phyloP scores from a whole-genome alignment of 495 filamentous ascomycete genomes.

The Glutinoglossum americanum region DNA sequence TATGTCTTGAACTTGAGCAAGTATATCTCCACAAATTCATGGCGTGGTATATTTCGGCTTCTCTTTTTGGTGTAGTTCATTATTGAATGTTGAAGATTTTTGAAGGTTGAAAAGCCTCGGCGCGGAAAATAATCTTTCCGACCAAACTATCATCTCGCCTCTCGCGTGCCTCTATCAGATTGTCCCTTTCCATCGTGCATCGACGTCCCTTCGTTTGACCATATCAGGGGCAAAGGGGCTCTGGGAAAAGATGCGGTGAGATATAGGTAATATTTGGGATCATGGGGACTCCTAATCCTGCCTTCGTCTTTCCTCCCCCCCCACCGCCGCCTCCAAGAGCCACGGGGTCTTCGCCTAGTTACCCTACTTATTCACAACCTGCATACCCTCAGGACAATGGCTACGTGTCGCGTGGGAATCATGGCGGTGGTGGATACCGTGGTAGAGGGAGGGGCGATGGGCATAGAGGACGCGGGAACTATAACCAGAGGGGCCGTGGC shows the following conservation, averaged over 20 bases:
- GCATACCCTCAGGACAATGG: constrained; percentile 8
- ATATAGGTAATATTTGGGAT: not conserved
- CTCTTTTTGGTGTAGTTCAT: not conserved
- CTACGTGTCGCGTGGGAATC: not conserved
- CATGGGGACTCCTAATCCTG: not conserved
- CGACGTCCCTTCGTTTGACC: not conserved
- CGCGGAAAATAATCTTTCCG: not conserved
- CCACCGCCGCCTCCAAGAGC: constrained; percentile 27
- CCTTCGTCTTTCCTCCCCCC: constrained; percentile 30
- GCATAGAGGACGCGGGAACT: not conserved
- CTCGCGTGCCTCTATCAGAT: not conserved
- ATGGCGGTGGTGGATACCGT: constrained; percentile 26
- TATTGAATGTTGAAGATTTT: not conserved
- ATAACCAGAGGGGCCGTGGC: not conserved
- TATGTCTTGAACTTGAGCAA: not conserved
- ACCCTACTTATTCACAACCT: constrained; percentile 4
- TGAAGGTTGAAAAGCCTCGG: not conserved
- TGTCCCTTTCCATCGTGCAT: not conserved
- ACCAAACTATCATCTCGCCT: not conserved
- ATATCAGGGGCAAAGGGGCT: not conserved
- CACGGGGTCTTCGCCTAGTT: constrained; percentile 14
- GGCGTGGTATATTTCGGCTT: not conserved
- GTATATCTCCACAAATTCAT: constrained; percentile 1
- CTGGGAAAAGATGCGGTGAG: not conserved
- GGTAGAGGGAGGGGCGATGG: constrained; percentile 29